phyloP scores from a whole-genome alignment of 208 protist species.

The Angomonas deanei region DNA sequence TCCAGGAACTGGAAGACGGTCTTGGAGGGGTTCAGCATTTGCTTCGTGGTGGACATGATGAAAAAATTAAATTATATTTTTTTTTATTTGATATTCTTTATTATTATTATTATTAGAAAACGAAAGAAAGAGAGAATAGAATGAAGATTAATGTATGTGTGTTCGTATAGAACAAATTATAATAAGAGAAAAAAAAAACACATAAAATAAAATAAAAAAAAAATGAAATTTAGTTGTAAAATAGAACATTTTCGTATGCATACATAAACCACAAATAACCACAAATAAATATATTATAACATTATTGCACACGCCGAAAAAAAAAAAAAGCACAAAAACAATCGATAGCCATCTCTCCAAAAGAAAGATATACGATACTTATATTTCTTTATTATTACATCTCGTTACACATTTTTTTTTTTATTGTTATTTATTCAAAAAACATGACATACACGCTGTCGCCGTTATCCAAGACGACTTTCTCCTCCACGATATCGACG shows the following conservation, averaged over 20 bases:
- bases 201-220: constrained; percentile 8
- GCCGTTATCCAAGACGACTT: constrained; percentile 35
- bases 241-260: too few relatives aligned
- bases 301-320: constrained; percentile 6
- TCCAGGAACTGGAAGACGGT: constrained; percentile 75
- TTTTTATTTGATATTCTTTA: background rate
- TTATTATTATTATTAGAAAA: constrained; percentile 3
- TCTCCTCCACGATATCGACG: constrained; percentile 64
- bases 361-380: background rate
- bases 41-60: constrained; percentile 25
- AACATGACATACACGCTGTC: constrained; percentile 79
- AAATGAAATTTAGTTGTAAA: background rate
- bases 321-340: constrained; percentile 14
- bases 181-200: constrained; percentile 1
- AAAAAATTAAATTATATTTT: background rate
- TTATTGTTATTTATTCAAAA: constrained; percentile 53
- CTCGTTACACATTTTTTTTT: background rate
- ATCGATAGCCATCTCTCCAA: too few relatives aligned
- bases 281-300: background rate
- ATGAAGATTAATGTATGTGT: background rate
- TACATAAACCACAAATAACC: background rate
- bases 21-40: constrained; percentile 79
- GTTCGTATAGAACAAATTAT: constrained; percentile 6
- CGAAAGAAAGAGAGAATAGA: constrained; percentile 4
- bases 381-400: background rate